Percentiles rank a stretch among this genome's conserved stretches.
Conservation (phyloP, 2,329 filamentous ascomycete species). For the Rutstroemia sp. region DNA sequence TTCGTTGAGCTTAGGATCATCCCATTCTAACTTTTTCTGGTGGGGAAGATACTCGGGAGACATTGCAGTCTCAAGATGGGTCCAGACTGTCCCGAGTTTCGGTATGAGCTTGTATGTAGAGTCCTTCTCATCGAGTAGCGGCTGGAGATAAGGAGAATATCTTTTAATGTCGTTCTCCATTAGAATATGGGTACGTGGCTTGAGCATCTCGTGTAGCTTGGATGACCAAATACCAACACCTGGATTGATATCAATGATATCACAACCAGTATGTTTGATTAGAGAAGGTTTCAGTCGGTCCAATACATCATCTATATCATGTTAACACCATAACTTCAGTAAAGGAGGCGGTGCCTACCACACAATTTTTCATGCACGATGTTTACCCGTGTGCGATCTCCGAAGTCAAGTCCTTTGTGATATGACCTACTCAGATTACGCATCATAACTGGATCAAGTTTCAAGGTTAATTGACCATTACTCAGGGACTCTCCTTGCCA, state of each 20-base stretch:
- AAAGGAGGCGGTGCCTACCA: conserved; percentile 15
- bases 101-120: conserved; percentile 42
- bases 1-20: conserved; percentile 33
- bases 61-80: conserved; percentile 49
- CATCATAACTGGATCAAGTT: neutral
- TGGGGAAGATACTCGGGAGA: conserved; percentile 43
- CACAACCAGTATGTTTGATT: conserved; percentile 65
- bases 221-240: conserved; percentile 72
- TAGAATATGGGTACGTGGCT: conserved; percentile 76
- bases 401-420: neutral
- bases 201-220: conserved; percentile 64
- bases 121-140: conserved; percentile 44
- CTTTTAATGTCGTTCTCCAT: conserved; percentile 60
- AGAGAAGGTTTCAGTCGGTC: conserved; percentile 63
- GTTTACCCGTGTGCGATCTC: conserved; percentile 38
- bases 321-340: neutral
- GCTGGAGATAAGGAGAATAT: conserved; percentile 54
- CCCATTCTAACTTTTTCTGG: conserved; percentile 37
- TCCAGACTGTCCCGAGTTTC: conserved; percentile 52
- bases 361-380: conserved; percentile 45
- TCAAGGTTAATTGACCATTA: too few relatives aligned
- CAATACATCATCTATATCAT: conserved; percentile 34
- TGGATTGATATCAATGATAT: conserved; percentile 82
- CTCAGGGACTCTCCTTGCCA: too few relatives aligned
- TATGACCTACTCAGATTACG: neutral